A percentile compares a stretch with the other conserved stretches of the same genome.
These are phyloP conservation scores for Dothideomycetidae sp. DNA, from an alignment of 2,329 filamentous ascomycete species.

Conservation along the genomic window DNA sequence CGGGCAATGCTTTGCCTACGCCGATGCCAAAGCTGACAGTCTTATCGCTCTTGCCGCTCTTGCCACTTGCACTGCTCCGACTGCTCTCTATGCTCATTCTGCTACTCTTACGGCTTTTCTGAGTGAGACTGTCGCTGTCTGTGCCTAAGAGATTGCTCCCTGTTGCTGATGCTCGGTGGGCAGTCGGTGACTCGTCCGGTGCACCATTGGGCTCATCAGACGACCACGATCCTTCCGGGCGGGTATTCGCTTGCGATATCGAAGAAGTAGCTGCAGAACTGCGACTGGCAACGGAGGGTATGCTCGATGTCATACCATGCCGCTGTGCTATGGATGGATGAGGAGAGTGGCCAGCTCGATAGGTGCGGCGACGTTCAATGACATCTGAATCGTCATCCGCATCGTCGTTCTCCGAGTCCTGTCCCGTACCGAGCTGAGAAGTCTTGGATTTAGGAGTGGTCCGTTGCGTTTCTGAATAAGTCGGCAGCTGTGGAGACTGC, in stretches of 20 bases:
- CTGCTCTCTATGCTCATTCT: conserved; percentile 12
- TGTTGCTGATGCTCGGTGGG: not conserved
- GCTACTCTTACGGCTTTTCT: conserved; percentile 7
- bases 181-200: conserved; percentile 2
- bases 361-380: conserved; percentile 4
- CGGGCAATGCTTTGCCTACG: conserved; percentile 7
- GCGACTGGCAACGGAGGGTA: not conserved
- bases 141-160: not conserved
- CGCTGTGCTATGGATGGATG: conserved; percentile 4
- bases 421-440: conserved; percentile 1
- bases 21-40: conserved; percentile 7
- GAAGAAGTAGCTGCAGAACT: not conserved
- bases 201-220: conserved; percentile 1
- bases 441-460: not conserved
- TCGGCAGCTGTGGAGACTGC: conserved; percentile 7
- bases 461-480: conserved; percentile 9
- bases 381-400: conserved; percentile 5
- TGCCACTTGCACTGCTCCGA: conserved; percentile 6
- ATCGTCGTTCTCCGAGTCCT: conserved; percentile 10
- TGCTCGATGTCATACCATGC: not conserved
- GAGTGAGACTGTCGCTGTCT: not conserved
- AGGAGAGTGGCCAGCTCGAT: conserved; percentile 6
- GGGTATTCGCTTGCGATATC: not conserved
- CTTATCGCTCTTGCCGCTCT: conserved; percentile 9
- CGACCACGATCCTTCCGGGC: conserved; percentile 7